Conservation (phyloP, 1,139 yeast genomes). For the Pichia cactophila region DNA sequence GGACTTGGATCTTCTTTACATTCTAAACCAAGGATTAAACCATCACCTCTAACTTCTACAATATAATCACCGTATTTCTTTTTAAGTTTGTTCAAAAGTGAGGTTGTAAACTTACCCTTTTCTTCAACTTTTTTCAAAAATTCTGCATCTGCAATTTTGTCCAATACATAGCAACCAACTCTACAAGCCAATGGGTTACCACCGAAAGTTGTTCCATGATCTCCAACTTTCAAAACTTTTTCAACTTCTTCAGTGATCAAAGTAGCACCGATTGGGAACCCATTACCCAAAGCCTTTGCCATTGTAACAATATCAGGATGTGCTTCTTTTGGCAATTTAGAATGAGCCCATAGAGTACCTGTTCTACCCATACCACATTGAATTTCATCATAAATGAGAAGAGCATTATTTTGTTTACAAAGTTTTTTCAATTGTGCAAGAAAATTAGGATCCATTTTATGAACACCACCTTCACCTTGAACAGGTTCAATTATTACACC, state of each 20-base stretch:
- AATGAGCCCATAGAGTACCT: slow-evolving; percentile 92
- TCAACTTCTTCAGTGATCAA: slow-evolving; percentile 78
- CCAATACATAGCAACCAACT: slow-evolving; percentile 69
- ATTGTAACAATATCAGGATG: slow-evolving; percentile 91
- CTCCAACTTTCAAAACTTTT: slow-evolving; percentile 70
- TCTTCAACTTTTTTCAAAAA: slow-evolving; percentile 53
- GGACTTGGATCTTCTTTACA: slow-evolving; percentile 59
- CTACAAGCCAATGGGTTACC: slow-evolving; percentile 92
- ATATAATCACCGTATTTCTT: slow-evolving; percentile 53
- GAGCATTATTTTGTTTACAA: slow-evolving; percentile 63
- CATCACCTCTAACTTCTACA: slow-evolving; percentile 74
- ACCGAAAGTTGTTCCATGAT: slow-evolving; percentile 97
- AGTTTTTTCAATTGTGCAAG: slow-evolving; percentile 56
- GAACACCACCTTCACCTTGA: slow-evolving; percentile 97
- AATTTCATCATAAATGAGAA: slow-evolving; percentile 87
- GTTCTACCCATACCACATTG: slow-evolving; percentile 96
- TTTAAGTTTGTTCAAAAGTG: slow-evolving; percentile 45
- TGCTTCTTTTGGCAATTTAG: slow-evolving; percentile 60
- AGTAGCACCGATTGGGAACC: slow-evolving; percentile 96
- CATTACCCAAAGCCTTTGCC: slow-evolving; percentile 96
- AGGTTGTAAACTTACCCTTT: slow-evolving; percentile 49
- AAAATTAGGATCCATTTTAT: slow-evolving; percentile 57
- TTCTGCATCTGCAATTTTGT: slow-evolving; percentile 50
- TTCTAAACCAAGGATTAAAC: slow-evolving; percentile 79
- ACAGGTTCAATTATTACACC: slow-evolving; percentile 94